Base-by-base conservation (phyloP, 805 yeast genomes). In the Lachancea sp. region DNA sequence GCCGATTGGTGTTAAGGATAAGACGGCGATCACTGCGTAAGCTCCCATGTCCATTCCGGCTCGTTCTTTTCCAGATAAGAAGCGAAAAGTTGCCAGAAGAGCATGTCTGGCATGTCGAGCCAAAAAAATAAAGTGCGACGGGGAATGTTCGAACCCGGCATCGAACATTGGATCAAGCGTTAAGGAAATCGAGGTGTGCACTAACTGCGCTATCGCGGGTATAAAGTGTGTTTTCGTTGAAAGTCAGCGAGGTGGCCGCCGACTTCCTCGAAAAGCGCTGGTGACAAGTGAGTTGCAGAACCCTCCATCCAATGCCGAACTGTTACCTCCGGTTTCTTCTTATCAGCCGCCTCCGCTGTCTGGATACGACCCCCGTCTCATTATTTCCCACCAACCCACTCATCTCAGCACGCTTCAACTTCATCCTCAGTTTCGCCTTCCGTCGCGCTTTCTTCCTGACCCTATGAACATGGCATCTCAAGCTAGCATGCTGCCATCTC, bases 71-170 rank as follows among this genome's bases (percentile, higher is more conserved):
- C 25, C 13, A 29, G 44, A 41, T 12, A 36, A 35, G 41, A 49
- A 47, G 36, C 36, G 50, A 8, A 44, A 34, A 36, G 85, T 79
- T 2, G 82, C 84, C 0, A 68, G 75, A 47, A 66, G 81, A 38
- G 85, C 85, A 0, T 80, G 85, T 57, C 63, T 81, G 5, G 70
- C 78, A 3, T 80, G 86, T 48, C 74, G 86, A 34, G 82, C 77
- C 52, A 36, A 78, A 77, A 63, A 80, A 81, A 70, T 80, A 50
- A 80, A 78, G 52, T 80, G 86, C 60, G 84, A 80, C 51, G 85
- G 85, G 12, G 84, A 78, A 51, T 9, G 22, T n/a, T 22, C 22
- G 39, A 26, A 4, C 18, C 17, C 16, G 6, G 19, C 12, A 25
- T 15, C 55, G 68, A 12, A 54, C 59, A 3, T 57, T 61, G 17